A percentile compares a stretch with the other conserved stretches of the same genome.
Evolutionary conservation across 495 filamentous ascomycete species (phyloP).

Genomic region (Cudoniella acicularis): DNA sequence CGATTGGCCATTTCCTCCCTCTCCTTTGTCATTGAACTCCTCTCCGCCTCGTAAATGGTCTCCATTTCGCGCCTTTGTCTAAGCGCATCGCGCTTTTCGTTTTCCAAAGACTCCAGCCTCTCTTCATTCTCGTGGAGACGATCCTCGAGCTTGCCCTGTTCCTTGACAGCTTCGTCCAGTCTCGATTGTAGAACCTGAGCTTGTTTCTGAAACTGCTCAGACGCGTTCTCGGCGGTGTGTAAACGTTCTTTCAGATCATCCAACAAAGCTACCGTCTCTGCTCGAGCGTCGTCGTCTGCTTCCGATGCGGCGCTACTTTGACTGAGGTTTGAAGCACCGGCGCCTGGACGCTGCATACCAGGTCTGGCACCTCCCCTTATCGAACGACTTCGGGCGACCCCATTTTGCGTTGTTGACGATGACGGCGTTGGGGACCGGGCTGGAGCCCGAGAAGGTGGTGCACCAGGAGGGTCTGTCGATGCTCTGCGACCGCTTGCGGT

Average conservation of each 20-base stretch:
- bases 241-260: conserved; percentile 82
- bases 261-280: conserved; percentile 71
- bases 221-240: conserved; percentile 71
- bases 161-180: conserved; percentile 77
- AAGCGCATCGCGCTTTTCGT: conserved; percentile 72
- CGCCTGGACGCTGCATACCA: conserved; percentile 55
- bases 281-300: conserved; percentile 50
- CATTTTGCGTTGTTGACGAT: conserved; percentile 22
- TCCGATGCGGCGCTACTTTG: conserved; percentile 53
- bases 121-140: conserved; percentile 76
- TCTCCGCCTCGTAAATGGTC: conserved; percentile 83
- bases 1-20: conserved; percentile 79
- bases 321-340: conserved; percentile 53
- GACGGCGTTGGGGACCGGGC: conserved; percentile 24
- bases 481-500: conserved; percentile 15
- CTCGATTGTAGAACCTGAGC: conserved; percentile 77
- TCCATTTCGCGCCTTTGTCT: conserved; percentile 86
- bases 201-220: conserved; percentile 81
- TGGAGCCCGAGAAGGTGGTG: conserved; percentile 15
- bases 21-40: conserved; percentile 81
- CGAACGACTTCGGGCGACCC: conserved; percentile 46
- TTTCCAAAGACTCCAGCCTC: conserved; percentile 71
- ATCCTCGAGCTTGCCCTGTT: conserved; percentile 85
- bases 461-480: conserved; percentile 19
- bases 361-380: conserved; percentile 57